Conservation (phyloP, 768 basidiomycete genomes). For the Mrakia blollopis region DNA sequence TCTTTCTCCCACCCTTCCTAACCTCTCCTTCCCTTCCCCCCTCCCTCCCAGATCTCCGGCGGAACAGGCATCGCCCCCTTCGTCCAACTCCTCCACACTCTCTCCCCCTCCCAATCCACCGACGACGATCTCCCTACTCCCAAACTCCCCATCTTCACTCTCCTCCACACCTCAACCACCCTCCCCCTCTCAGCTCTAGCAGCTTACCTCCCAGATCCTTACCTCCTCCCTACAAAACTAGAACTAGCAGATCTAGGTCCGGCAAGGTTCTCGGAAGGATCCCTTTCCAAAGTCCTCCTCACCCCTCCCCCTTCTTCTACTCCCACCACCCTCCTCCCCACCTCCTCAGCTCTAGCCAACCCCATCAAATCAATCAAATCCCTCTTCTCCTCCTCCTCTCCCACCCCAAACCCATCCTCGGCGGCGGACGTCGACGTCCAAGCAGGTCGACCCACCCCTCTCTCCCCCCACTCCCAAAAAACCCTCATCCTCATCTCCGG, state of each 20-base stretch:
- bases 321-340: background rate
- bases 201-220: conserved; percentile 28
- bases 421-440: background rate
- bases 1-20: too few species aligned
- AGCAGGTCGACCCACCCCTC: conserved; percentile 9
- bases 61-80: conserved; percentile 31
- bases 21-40: background rate
- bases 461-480: conserved; percentile 19
- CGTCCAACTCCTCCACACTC: conserved; percentile 31
- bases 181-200: conserved; percentile 20
- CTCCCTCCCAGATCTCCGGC: conserved; percentile 29
- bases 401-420: background rate
- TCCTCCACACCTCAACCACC: conserved; percentile 27
- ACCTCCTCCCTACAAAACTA: conserved; percentile 24
- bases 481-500: conserved; percentile 31
- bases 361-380: background rate
- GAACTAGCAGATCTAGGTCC: conserved; percentile 32
- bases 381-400: background rate
- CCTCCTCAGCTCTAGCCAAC: background rate
- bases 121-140: conserved; percentile 18
- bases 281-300: conserved; percentile 12
- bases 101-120: conserved; percentile 13
- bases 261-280: background rate
- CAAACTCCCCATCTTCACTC: conserved; percentile 28
- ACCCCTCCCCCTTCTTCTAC: background rate